These are phyloP conservation scores for Schizosaccharomyces lindneri DNA, from an alignment of 805 yeast species.

Conservation along the genomic window DNA sequence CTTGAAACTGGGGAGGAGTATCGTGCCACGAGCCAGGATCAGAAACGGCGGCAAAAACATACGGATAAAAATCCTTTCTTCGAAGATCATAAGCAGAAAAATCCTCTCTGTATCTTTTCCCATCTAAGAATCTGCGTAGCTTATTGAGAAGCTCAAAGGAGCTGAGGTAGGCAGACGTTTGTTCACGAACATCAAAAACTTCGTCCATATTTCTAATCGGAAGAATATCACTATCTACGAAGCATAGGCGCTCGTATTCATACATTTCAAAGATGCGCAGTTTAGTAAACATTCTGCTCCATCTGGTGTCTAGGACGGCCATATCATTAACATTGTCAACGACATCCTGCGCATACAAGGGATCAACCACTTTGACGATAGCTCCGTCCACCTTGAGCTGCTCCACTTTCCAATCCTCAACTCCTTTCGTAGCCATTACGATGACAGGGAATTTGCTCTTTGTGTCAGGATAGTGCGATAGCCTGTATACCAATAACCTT, in stretches of 20 bases:
- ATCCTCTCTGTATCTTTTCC: neutral
- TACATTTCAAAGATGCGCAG: slow-evolving; percentile 27
- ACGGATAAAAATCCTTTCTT: neutral
- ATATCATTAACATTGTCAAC: slow-evolving; percentile 17
- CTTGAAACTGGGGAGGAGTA: neutral
- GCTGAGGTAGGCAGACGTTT: too few species aligned
- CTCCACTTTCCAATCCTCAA: neutral
- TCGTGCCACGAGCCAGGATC: slow-evolving; percentile 1
- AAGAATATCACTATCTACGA: slow-evolving; percentile 36
- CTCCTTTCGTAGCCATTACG: neutral
- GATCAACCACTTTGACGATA: neutral
- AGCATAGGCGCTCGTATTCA: slow-evolving; percentile 29
- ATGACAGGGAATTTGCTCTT: neutral
- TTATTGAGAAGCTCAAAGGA: too few species aligned
- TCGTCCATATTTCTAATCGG: slow-evolving; percentile 35
- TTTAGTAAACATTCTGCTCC: slow-evolving; percentile 39
- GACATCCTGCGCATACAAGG: neutral
- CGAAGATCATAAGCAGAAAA: neutral
- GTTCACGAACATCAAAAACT: slow-evolving; percentile 18
- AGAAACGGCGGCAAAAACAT: slow-evolving; percentile 1
- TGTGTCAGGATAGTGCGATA: neutral
- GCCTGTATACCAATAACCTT: slow-evolving; percentile 3
- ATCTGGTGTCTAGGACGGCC: slow-evolving; percentile 24
- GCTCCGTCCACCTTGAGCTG: neutral
- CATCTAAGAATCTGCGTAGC: neutral